Base-by-base conservation (phyloP, 108 stramenopile species). In the Schizochytrium sp. region DNA sequence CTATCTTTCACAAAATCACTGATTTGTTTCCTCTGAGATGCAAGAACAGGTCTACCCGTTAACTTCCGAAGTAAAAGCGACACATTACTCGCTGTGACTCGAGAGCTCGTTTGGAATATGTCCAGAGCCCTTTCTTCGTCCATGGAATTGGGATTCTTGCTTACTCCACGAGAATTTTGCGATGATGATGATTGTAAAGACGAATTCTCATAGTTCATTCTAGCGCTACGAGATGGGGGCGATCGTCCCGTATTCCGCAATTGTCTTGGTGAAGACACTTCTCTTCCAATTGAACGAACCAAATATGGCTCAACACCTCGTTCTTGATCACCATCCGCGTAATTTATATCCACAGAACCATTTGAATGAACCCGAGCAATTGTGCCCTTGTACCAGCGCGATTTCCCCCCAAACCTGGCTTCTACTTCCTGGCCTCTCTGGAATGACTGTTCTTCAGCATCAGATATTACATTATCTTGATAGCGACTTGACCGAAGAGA, bases 281-380 rank as follows among this genome's bases (percentile, higher is more conserved):
- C 42, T n/a, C 83, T 38, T 87, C 42, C 89, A 46, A n/a, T 50
- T n/a, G 38, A n/a, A 60, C 59, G 64, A n/a, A 15, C 64, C 15
- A 69, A 42, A n/a, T 42, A 50, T n/a, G 47, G 56, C 61, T 13
- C 0, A 13, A 89, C 72, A 15, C 72, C 17, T 10, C 47, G 72
- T 57, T 89, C 92, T 3, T 7, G n/a, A 3, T 90, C 91, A 28
- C 90, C 90, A 50, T 89, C 89, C 19, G 91, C 93, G 76, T 93
- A 94, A 47, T 69, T 4, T 0, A 94, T 88, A 73, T 91, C 91
- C 44, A 91, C 93, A 0, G 92, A 93, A 4, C 94, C 94, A 61
- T 94, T 90, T 0, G 46, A 15, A 44, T 89, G 89, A n/a, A 88
- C 94, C 3, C 87, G 40, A 3, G 3, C 41, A 44, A 94, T 91